Percentiles rank a stretch among this genome's conserved stretches.
These are phyloP conservation scores for Fusarium brachygibbosum DNA, from an alignment of 2,329 filamentous ascomycete genomes.

Conservation along the genomic window DNA sequence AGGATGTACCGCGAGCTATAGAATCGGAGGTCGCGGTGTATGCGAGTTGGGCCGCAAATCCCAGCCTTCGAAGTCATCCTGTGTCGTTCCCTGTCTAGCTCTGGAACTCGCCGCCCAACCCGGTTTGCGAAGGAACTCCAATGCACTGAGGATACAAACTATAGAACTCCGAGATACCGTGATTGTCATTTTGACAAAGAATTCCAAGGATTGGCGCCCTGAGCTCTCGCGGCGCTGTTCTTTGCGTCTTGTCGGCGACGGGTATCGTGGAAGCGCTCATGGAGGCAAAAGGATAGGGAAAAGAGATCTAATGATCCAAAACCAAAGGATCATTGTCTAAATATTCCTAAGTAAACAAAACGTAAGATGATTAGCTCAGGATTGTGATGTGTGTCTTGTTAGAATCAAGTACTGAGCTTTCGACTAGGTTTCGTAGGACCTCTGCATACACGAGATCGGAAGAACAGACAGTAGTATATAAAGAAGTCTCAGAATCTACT, in stretches of 20 bases:
- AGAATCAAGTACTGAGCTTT: background rate
- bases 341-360: background rate
- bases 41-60: too few species aligned
- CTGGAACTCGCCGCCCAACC: too few species aligned
- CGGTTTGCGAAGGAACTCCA: background rate
- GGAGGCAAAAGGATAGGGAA: background rate
- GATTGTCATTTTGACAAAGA: background rate
- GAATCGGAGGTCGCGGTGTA: background rate
- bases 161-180: background rate
- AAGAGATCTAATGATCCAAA: too few species aligned
- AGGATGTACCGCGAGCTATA: too few species aligned
- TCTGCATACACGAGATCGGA: too few species aligned
- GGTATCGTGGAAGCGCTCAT: background rate
- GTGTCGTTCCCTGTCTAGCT: too few species aligned
- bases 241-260: background rate
- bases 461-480: background rate
- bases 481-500: too few species aligned
- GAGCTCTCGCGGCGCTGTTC: background rate
- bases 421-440: background rate
- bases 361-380: background rate
- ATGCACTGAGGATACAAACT: rapidly evolving
- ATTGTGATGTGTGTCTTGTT: background rate
- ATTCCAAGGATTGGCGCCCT: background rate
- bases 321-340: rapidly evolving
- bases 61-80: background rate